These are phyloP conservation scores for Leavenworthia alabamica DNA, from an alignment of 345 rosid genomes.

Conservation along the genomic window DNA sequence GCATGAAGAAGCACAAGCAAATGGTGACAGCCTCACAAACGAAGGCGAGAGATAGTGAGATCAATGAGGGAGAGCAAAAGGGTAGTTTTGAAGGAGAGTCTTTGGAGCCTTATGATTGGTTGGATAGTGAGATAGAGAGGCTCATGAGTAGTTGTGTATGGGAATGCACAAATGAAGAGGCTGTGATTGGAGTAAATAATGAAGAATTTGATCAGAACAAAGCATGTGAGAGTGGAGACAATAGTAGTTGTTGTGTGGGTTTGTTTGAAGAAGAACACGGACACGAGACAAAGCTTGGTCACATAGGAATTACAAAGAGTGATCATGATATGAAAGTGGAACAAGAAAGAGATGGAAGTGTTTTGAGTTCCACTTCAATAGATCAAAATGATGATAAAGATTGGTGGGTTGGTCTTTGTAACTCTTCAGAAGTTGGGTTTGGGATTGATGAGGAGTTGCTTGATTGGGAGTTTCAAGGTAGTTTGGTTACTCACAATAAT, in stretches of 20 bases:
- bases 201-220: constrained; percentile 5
- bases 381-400: constrained; percentile 23
- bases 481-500: constrained; percentile 10
- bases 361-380: constrained; percentile 32
- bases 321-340: constrained; percentile 23
- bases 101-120: constrained; percentile 63
- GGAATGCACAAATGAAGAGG: constrained; percentile 21
- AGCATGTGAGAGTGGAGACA: constrained; percentile 23
- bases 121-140: constrained; percentile 56
- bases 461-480: constrained; percentile 34
- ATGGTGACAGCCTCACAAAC: constrained; percentile 26
- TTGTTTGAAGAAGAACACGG: constrained; percentile 28
- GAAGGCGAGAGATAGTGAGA: constrained; percentile 5
- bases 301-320: not conserved
- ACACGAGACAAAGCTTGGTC: constrained; percentile 3
- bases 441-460: constrained; percentile 32
- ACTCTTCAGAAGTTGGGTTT: constrained; percentile 16
- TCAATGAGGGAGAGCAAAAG: not conserved
- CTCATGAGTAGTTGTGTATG: constrained; percentile 30
- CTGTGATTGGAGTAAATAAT: not conserved
- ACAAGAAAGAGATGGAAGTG: constrained; percentile 15
- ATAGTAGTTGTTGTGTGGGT: constrained; percentile 20
- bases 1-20: constrained; percentile 39
- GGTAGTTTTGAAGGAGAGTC: constrained; percentile 23
- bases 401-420: constrained; percentile 13